Evolutionary conservation across 2,329 filamentous ascomycete species (phyloP).

Genomic region (Xylaria sp.): DNA sequence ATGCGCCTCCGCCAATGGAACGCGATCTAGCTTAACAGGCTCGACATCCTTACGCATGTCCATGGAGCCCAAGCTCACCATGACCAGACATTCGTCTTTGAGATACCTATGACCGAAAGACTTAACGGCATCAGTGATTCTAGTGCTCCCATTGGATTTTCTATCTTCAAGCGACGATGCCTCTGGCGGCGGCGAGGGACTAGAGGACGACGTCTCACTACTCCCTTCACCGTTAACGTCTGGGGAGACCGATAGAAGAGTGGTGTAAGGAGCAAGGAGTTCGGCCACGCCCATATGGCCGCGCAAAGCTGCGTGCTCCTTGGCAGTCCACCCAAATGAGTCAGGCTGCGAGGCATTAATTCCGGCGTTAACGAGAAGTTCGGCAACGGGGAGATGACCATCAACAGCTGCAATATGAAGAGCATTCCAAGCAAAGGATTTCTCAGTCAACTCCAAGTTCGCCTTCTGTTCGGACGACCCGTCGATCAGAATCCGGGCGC

Average conservation of each 20-base stretch:
- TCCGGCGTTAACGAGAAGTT: constrained; percentile 78
- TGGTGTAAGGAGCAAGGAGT: constrained; percentile 64
- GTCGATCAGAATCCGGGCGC: constrained; percentile 75
- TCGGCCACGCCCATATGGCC: constrained; percentile 84
- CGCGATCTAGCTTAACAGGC: constrained; percentile 84
- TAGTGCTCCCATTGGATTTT: constrained; percentile 56
- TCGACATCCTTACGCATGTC: constrained; percentile 83
- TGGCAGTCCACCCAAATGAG: constrained; percentile 90
- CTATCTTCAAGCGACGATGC: constrained; percentile 66
- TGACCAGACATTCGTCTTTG: constrained; percentile 83
- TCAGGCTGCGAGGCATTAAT: constrained; percentile 77
- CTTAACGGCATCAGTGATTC: constrained; percentile 80
- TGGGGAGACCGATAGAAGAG: constrained; percentile 27
- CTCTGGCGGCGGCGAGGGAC: constrained; percentile 53
- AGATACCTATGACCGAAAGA: constrained; percentile 96
- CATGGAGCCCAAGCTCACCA: constrained; percentile 94
- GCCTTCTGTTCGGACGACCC: constrained; percentile 74
- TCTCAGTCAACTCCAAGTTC: constrained; percentile 78
- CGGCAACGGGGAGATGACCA: constrained; percentile 75
- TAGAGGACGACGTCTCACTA: constrained; percentile 31
- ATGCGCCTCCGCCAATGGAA: constrained; percentile 86
- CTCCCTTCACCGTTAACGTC: constrained; percentile 40
- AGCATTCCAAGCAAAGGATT: constrained; percentile 92
- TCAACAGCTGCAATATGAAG: constrained; percentile 92
- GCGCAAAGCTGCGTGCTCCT: constrained; percentile 88